Percentiles rank a stretch among this genome's conserved stretches.
Evolutionary conservation across 495 filamentous ascomycete genomes (phyloP).

Genomic region (Aspergillus homomorphus): DNA sequence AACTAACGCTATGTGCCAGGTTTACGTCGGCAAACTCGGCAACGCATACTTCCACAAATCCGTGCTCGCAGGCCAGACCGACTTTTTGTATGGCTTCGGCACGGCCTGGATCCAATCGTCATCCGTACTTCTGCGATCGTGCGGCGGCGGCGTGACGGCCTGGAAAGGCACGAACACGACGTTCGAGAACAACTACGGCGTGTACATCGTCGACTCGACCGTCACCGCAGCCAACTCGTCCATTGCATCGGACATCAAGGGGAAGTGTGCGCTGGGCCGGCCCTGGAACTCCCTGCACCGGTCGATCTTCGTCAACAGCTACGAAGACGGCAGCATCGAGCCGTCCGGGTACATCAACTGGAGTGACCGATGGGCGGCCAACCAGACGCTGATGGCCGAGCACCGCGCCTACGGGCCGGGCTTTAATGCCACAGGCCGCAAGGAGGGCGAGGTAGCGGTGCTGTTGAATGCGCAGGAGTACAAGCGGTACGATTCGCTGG

Average conservation of each 20-base stretch:
- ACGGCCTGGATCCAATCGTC: slow-evolving; percentile 48
- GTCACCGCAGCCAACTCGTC: slow-evolving; percentile 50
- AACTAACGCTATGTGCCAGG: slow-evolving; percentile 23
- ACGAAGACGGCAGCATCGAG: slow-evolving; percentile 51
- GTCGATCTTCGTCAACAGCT: slow-evolving; percentile 50
- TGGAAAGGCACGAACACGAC: slow-evolving; percentile 67
- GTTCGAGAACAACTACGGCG: slow-evolving; percentile 59
- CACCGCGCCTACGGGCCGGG: slow-evolving; percentile 53
- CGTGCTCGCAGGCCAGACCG: slow-evolving; percentile 58
- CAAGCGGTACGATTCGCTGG: slow-evolving; percentile 43
- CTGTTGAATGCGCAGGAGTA: slow-evolving; percentile 40
- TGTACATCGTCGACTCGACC: slow-evolving; percentile 53
- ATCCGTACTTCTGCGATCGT: slow-evolving; percentile 46
- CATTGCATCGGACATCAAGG: slow-evolving; percentile 41
- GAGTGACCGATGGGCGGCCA: slow-evolving; percentile 30
- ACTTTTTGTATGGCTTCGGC: slow-evolving; percentile 57
- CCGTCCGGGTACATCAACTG: slow-evolving; percentile 55
- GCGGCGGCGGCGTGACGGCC: slow-evolving; percentile 62
- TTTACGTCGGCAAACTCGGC: slow-evolving; percentile 60
- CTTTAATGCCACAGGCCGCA: slow-evolving; percentile 48
- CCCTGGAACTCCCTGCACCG: slow-evolving; percentile 58
- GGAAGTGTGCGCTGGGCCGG: slow-evolving; percentile 53
- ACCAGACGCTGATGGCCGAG: slow-evolving; percentile 55
- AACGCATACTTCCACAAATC: slow-evolving; percentile 56
- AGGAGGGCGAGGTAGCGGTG: slow-evolving; percentile 38